Base-by-base conservation (phyloP, 371 early-diverging fungal species). In the Lichtheimia ornata region DNA sequence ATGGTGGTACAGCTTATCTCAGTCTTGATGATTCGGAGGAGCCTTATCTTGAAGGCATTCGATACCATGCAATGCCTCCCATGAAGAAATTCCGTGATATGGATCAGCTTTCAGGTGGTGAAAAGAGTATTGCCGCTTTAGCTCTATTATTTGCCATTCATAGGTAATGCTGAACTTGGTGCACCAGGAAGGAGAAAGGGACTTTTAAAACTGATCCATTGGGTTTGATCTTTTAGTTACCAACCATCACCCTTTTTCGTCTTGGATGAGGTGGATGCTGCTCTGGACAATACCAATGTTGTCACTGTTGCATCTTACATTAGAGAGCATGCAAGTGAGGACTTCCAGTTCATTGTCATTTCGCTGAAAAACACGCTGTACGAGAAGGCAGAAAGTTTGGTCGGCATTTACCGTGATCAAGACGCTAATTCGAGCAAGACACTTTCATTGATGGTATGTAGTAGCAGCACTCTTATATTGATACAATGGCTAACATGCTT, bases 221-320 rank as follows among this genome's bases (percentile, higher is more conserved):
- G 53, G 12, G 6, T 41, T 25, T 52, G 5, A 15, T 57, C 30
- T 47, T 52, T 20, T 66, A 87, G 85, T 35, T 97, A 87, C 78
- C 91, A 90, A 43, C 98, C 98, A 14, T 90, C 99, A 9, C 99
- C 99, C 2, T 99, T 99, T 85, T 99, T 99, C 86, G 94, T 99
- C 5, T 83, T 99, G 63, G 99, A 99, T 73, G 99, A 99, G 79
- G 95, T 99, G 6, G 99, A 99, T 80, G 97, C 99, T 6, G 99
- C 99, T 0, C 82, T 99, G 41, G 99, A 99, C 73, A 95, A 95
- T 74, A 86, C 92, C 56, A 99, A 99, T 72, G 99, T 99, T 5
- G 81, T 88, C 12, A 91, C 90, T 65, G 90, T 99, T 41, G 95
- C 96, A 0, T 83, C 84, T 42, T 99, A 97, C 74, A 86, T 99